phyloP scores from a whole-genome alignment of 2,329 filamentous ascomycete genomes.

The Macrophomina phaseolina region DNA sequence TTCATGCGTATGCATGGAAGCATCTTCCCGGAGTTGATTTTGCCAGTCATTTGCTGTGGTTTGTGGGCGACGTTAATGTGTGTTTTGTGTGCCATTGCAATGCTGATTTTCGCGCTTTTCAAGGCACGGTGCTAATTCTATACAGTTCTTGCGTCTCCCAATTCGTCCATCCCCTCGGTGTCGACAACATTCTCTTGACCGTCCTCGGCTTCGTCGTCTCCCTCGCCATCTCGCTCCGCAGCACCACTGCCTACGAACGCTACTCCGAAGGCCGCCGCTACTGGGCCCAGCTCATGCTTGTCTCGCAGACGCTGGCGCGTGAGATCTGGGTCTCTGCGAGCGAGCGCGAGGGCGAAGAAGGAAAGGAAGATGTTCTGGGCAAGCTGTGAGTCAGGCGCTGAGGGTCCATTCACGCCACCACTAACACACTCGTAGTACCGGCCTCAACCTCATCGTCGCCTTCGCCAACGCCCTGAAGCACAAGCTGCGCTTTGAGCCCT shows the following conservation, averaged over 20 bases:
- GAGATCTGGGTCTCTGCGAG: conserved; percentile 80
- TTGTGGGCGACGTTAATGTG: conserved; percentile 70
- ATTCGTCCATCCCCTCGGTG: conserved; percentile 56
- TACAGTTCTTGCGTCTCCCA: conserved; percentile 48
- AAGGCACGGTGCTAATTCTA: neutral
- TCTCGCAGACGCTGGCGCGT: conserved; percentile 65
- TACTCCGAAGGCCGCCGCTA: conserved; percentile 64
- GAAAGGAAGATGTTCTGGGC: conserved; percentile 70
- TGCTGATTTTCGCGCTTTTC: conserved; percentile 35
- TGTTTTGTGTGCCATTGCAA: conserved; percentile 1
- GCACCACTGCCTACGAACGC: conserved; percentile 77
- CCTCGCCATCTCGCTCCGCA: conserved; percentile 78
- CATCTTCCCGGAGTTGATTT: conserved; percentile 74
- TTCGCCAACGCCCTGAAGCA: conserved; percentile 82
- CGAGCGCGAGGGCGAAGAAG: conserved; percentile 63
- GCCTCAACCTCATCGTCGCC: conserved; percentile 78
- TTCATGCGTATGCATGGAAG: conserved; percentile 79
- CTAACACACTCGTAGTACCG: conserved; percentile 52
- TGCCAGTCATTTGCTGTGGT: conserved; percentile 68
- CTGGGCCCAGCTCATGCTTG: conserved; percentile 65
- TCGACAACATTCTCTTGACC: conserved; percentile 73
- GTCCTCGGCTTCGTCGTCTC: conserved; percentile 83
- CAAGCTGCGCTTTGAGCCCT: conserved; percentile 82
- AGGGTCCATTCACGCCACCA: neutral
- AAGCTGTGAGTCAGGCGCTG: conserved; percentile 59